These are phyloP conservation scores for Verticillium albo-atrum DNA, from an alignment of 2,329 filamentous ascomycete genomes.

Conservation along the genomic window DNA sequence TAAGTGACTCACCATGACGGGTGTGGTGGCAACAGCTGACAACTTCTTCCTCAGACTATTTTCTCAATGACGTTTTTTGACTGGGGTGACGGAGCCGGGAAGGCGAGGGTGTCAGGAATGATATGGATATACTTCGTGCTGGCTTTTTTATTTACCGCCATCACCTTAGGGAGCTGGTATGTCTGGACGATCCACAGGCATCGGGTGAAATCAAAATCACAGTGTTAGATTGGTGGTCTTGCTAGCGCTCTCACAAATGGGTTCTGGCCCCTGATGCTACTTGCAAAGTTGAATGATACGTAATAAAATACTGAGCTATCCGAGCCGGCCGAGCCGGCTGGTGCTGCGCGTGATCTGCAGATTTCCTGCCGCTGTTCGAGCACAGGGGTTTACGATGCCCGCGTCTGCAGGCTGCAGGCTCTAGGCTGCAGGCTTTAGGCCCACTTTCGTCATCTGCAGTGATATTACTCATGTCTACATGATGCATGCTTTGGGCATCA, in stretches of 20 bases:
- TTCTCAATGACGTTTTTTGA: conserved; percentile 21
- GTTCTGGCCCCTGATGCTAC: background rate
- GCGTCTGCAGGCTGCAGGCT: background rate
- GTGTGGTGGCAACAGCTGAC: background rate
- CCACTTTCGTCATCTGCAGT: too few relatives aligned
- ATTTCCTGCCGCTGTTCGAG: background rate
- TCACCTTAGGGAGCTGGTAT: background rate
- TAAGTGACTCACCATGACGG: conserved; percentile 3
- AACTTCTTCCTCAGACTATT: conserved; percentile 10
- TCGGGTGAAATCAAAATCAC: background rate
- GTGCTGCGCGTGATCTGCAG: too few relatives aligned
- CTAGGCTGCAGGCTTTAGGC: background rate
- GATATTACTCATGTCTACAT: background rate
- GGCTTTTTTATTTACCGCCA: background rate
- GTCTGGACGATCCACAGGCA: background rate
- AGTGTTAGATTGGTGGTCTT: background rate
- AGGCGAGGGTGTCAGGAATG: conserved; percentile 10
- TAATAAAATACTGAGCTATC: too few relatives aligned
- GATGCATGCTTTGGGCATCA: background rate
- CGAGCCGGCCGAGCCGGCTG: too few relatives aligned
- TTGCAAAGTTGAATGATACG: too few relatives aligned
- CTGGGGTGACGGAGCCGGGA: conserved; percentile 10
- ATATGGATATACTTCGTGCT: conserved; percentile 13
- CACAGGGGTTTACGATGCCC: background rate
- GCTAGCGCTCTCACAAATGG: background rate